Conservation (phyloP, 1,284 basidiomycete species). For the Apiotrichum akiyoshidainum region DNA sequence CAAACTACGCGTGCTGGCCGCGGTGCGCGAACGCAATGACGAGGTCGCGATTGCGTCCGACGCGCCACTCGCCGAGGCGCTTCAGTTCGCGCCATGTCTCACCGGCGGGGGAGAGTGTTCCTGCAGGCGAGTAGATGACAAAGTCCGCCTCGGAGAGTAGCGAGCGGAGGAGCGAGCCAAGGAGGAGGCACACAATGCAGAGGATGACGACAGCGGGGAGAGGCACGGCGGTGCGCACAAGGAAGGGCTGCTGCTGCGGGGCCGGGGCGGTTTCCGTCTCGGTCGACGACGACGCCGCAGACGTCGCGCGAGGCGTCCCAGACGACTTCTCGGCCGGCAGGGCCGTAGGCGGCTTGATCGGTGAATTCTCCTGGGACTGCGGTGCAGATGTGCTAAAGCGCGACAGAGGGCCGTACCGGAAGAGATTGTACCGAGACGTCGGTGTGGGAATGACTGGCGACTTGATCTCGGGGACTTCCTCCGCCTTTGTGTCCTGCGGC, state of each 20-base stretch:
- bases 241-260: constrained; percentile 1
- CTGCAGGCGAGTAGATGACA: constrained; percentile 66
- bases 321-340: constrained; percentile 1
- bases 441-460: constrained; percentile 5
- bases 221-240: constrained; percentile 27
- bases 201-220: constrained; percentile 63
- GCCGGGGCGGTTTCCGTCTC: neutral
- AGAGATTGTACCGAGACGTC: constrained; percentile 18
- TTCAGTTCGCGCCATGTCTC: constrained; percentile 77
- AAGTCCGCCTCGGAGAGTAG: constrained; percentile 82
- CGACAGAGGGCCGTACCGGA: constrained; percentile 16
- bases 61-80: constrained; percentile 62
- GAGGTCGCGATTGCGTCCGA: constrained; percentile 41
- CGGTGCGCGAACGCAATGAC: constrained; percentile 55
- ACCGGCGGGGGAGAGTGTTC: constrained; percentile 42
- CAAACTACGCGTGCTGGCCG: neutral
- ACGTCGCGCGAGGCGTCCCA: no score
- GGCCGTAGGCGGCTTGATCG: constrained; percentile 8
- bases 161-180: constrained; percentile 84
- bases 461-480: constrained; percentile 1
- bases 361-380: constrained; percentile 14
- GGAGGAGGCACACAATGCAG: constrained; percentile 80
- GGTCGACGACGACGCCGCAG: neutral
- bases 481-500: constrained; percentile 1
- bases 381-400: constrained; percentile 17